These are phyloP conservation scores for Aspergillus sojae DNA, from an alignment of 2,329 filamentous ascomycete species.

Conservation along the genomic window DNA sequence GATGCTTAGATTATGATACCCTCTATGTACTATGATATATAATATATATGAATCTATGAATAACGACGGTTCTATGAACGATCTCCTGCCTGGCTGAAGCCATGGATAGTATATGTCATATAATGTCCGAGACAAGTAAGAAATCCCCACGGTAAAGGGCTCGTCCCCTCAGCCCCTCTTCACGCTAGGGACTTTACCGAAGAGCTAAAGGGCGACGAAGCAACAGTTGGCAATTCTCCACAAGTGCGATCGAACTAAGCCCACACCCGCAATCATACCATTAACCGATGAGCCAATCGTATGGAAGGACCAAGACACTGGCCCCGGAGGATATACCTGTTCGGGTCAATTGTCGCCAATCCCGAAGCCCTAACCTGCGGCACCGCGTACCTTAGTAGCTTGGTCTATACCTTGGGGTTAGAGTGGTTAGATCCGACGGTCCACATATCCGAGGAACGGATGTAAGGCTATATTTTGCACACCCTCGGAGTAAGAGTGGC, in stretches of 20 bases:
- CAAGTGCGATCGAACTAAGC: neutral
- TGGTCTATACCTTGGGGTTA: neutral
- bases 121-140: too few relatives aligned
- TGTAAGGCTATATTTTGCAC: too few relatives aligned
- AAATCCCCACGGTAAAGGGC: too few relatives aligned
- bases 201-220: neutral
- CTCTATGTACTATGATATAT: neutral
- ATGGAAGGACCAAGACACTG: neutral
- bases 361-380: neutral
- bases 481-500: too few relatives aligned
- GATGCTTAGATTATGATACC: constrained; percentile 9
- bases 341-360: neutral
- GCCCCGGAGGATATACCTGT: neutral
- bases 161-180: neutral
- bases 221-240: neutral
- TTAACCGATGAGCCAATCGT: neutral
- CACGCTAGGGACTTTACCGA: neutral
- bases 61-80: neutral
- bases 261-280: neutral
- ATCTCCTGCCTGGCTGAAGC: neutral
- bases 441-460: neutral
- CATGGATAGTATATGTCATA: too few relatives aligned
- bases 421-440: neutral
- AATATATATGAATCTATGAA: neutral
- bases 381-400: neutral